Base-by-base conservation (phyloP, 2,329 filamentous ascomycete genomes). In the Lecanicillium sp. region DNA sequence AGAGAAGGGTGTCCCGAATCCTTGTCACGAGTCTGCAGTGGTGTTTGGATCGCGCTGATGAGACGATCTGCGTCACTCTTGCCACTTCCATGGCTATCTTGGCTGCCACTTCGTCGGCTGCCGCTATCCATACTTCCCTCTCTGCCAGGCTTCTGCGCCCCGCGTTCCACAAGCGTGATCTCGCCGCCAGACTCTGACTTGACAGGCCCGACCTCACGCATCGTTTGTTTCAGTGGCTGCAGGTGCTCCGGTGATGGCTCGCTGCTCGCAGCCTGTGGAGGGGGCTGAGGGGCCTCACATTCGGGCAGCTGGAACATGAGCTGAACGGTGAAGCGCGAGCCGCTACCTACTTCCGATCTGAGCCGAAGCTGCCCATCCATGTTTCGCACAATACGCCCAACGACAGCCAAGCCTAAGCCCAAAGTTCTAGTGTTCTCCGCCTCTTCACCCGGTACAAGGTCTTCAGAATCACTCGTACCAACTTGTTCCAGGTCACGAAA, bases 291-390 rank as follows among this genome's bases (percentile, higher is more conserved):
- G 3, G 50, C 44, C 32, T 68, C 62, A 1, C 40, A 37, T 9
- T 67, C 60, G 0, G 61, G 79, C 1, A 89, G 54, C 7, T 78
- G 69, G 46, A 95, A 92, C 0, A 83, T 82, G 20, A 95, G 64
- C 45, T 85, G 77, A 17, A 95, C 76, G 15, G 87, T 78, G 46
- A 95, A 94, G 37, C 84, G 73, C 14, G 87, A 89, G 1, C 89
- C 88, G 49, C 82, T 84, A 2, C 83, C 83, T 53, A 83, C 74
- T 51, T 92, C 85, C 0, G 87, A 94, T 51, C 88, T 90, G 2
- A 95, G 63, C 2, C 86, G 78, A 20, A 95, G 60, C 51, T 94
- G 88, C 0, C 88, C 89, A 42, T 90, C 82, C 85, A 94, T 92
- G 52, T 88, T 94, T n/a, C 80, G 76, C 22, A 95, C 71, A 27